Evolutionary conservation across 257 asterid genomes (phyloP), one percentile per base, ranked within the genome.

Genomic region (Ocimum tenuiflorum): DNA sequence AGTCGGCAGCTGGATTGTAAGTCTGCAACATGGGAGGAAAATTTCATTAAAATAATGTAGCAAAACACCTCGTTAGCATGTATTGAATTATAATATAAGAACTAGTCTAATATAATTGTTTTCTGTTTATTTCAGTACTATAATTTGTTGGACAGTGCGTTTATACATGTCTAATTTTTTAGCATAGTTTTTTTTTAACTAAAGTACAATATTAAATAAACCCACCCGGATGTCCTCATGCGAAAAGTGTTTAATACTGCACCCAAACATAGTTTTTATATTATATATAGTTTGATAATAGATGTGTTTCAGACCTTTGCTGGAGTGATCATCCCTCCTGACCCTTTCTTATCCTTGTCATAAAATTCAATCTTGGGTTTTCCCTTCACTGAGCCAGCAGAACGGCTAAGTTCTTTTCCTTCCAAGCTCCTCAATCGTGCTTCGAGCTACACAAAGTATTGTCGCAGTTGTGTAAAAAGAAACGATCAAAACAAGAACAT

Each of bases 301-400:
- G n/a, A n/a, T n/a, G n/a, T 31, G 57, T 38, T n/a, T 20, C 69
- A 60, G 47, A 86, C 95, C 91, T 84, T 86, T 47, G 87, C 96
- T 17, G 89, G 86, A 11, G 91, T 83, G n/a, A 81, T 85, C 82
- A 90, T 33, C 54, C 86, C 97, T 38, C 86, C 92, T 5, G 84
- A 69, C 27, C 91, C 95, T 63, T 85, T 85, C 80, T 87, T 89
- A n/a, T 89, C 95, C 82, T 87, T 89, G 82, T 85, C 89, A 61
- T 87, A 90, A 67, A 79, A 58, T 83, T 90, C 97, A 18, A 87
- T 87, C 78, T 80, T 87, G 1, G 95, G 95, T 61, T 89, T 87
- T 70, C 95, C 95, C 79, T 89, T 89, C 8, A 72, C 83, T 20
- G 95, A 89, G 10, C 95, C 94, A 80, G 91, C 95, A 60, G 90